Conservation (phyloP, 352 stramenopile species). For the Globisporangium megalacanthum region DNA sequence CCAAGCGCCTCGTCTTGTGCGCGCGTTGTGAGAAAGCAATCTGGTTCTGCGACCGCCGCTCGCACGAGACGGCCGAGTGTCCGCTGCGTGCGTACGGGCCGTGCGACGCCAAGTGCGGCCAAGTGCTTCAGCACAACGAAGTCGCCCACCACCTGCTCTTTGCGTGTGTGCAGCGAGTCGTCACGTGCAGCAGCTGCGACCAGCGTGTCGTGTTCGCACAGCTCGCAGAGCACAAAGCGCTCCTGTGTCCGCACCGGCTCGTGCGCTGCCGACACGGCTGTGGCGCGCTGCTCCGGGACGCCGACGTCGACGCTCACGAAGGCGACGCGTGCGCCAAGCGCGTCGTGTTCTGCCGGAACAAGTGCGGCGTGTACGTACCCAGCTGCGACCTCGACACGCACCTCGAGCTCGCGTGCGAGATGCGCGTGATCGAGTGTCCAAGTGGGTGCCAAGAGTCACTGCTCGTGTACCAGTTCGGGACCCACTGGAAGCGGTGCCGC, state of each 20-base stretch:
- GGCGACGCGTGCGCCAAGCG: slow-evolving; percentile 36
- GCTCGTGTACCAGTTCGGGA: slow-evolving; percentile 51
- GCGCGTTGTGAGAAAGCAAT: slow-evolving; percentile 33
- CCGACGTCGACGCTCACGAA: slow-evolving; percentile 40
- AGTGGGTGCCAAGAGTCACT: slow-evolving; percentile 49
- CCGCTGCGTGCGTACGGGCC: slow-evolving; percentile 37
- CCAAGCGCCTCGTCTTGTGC: slow-evolving; percentile 65
- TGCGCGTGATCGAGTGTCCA: slow-evolving; percentile 59
- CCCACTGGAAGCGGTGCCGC: slow-evolving; percentile 54
- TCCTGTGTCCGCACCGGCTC: slow-evolving; percentile 43
- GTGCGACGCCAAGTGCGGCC: slow-evolving; percentile 44
- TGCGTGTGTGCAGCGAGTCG: slow-evolving; percentile 36
- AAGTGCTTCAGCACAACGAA: slow-evolving; percentile 41
- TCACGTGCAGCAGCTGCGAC: slow-evolving; percentile 49
- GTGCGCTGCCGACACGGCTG: slow-evolving; percentile 58
- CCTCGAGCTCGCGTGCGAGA: slow-evolving; percentile 34
- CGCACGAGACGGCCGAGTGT: slow-evolving; percentile 42
- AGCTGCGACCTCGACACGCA: slow-evolving; percentile 32
- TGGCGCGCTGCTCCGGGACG: slow-evolving; percentile 30
- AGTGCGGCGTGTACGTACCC: slow-evolving; percentile 40
- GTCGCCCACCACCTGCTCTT: slow-evolving; percentile 52
- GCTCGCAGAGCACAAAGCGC: slow-evolving; percentile 34
- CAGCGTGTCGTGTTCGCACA: slow-evolving; percentile 24
- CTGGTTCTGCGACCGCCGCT: slow-evolving; percentile 37
- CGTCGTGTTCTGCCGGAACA: slow-evolving; percentile 41